Percentiles rank a stretch among this genome's conserved stretches.
These are phyloP conservation scores for Paecilomyces dactylethromorphus DNA, from an alignment of 2,329 filamentous ascomycete species.

Conservation along the genomic window DNA sequence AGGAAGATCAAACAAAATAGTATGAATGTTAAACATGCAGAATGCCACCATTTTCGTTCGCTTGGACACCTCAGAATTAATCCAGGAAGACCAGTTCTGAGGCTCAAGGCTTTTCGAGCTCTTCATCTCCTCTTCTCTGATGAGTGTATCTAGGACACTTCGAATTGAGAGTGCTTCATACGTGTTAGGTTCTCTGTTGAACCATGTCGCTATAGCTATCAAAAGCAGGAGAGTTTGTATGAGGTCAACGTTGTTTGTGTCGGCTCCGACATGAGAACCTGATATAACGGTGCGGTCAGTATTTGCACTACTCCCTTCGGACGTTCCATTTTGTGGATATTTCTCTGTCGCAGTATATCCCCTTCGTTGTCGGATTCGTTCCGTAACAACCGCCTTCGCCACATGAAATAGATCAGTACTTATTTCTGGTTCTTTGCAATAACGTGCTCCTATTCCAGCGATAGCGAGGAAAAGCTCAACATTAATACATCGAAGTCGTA, in stretches of 20 bases:
- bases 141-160: constrained; percentile 15
- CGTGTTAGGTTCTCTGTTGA: constrained; percentile 15
- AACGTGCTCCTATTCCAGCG: constrained; percentile 15
- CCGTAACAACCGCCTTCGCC: constrained; percentile 14
- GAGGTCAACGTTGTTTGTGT: constrained; percentile 8
- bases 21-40: constrained; percentile 21
- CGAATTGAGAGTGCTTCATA: constrained; percentile 17
- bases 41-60: constrained; percentile 21
- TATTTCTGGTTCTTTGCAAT: constrained; percentile 16
- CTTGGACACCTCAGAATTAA: constrained; percentile 13
- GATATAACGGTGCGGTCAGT: no score
- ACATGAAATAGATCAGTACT: constrained; percentile 13
- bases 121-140: constrained; percentile 16
- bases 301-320: constrained; percentile 7
- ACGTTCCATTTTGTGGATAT: constrained; percentile 7
- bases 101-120: constrained; percentile 2
- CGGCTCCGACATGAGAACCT: no score
- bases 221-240: constrained; percentile 14
- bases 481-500: constrained; percentile 10
- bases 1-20: constrained; percentile 20
- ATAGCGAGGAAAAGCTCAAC: constrained; percentile 16
- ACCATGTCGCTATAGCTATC: constrained; percentile 18
- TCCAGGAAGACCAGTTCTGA: constrained; percentile 18
- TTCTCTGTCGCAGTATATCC: no score
- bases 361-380: constrained; percentile 12